Evolutionary conservation across 2,329 filamentous ascomycete genomes (phyloP).

Genomic region (Penicillium palitans): DNA sequence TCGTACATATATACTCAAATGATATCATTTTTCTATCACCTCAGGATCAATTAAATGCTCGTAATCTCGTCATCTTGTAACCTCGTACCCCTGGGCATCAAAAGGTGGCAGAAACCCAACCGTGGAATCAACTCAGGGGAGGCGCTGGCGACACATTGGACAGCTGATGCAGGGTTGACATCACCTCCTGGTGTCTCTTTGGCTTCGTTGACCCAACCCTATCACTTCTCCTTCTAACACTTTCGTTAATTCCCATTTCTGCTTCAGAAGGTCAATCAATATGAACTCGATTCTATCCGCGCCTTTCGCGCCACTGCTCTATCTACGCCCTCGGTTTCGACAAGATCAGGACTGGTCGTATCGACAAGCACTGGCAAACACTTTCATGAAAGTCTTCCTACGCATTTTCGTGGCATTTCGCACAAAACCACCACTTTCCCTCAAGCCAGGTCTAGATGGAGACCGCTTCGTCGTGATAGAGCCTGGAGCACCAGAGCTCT

Average conservation of each 20-base stretch:
- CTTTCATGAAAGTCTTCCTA: constrained; percentile 9
- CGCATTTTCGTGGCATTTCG: constrained; percentile 11
- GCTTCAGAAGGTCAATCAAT: background rate
- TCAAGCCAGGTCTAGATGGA: constrained; percentile 12
- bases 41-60: background rate
- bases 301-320: constrained; percentile 6
- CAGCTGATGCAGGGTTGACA: constrained; percentile 7
- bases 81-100: background rate
- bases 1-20: constrained; percentile 2
- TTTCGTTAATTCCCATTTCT: background rate
- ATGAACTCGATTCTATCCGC: constrained; percentile 4
- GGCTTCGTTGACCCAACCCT: background rate
- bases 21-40: background rate
- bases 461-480: constrained; percentile 15
- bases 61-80: no score
- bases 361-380: constrained; percentile 12
- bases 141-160: background rate
- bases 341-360: constrained; percentile 16
- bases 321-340: constrained; percentile 4
- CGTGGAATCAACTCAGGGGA: background rate
- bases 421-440: constrained; percentile 13
- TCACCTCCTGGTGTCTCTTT: background rate
- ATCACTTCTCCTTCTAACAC: background rate
- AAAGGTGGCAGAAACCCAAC: background rate
- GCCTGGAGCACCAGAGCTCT: constrained; percentile 9